Evolutionary conservation across 305 asterid genomes (phyloP).

Genomic region (Fraxinus nigra): DNA sequence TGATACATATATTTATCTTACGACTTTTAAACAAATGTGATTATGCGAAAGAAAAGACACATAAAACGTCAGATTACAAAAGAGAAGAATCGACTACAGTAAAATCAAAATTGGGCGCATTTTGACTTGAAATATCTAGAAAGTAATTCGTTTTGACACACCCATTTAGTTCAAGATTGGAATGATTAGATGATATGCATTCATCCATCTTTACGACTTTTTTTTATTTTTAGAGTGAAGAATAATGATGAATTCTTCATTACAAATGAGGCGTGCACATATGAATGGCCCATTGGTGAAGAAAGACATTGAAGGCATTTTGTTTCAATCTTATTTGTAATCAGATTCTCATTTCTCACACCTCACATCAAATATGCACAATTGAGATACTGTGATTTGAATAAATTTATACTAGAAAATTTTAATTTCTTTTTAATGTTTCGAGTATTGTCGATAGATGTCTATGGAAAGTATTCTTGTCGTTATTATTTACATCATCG

Average conservation of each 20-base stretch:
- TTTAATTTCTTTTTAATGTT: not conserved
- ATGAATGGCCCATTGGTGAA: constrained; percentile 35
- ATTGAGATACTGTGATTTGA: not conserved
- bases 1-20: no score
- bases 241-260: constrained; percentile 39
- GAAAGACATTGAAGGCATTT: not conserved
- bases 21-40: not conserved
- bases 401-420: no score
- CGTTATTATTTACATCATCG: not conserved
- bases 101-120: not conserved
- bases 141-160: not conserved
- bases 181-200: constrained; percentile 38
- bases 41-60: not conserved
- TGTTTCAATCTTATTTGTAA: not conserved
- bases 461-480: no score
- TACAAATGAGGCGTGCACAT: constrained; percentile 37
- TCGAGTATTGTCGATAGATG: not conserved
- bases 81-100: not conserved
- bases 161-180: constrained; percentile 22
- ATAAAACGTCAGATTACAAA: not conserved
- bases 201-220: constrained; percentile 33
- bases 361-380: not conserved
- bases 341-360: not conserved
- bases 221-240: constrained; percentile 28
- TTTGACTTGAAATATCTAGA: not conserved